Base-by-base conservation (phyloP, 2,329 filamentous ascomycete species). In the Lachnellula hyalina region DNA sequence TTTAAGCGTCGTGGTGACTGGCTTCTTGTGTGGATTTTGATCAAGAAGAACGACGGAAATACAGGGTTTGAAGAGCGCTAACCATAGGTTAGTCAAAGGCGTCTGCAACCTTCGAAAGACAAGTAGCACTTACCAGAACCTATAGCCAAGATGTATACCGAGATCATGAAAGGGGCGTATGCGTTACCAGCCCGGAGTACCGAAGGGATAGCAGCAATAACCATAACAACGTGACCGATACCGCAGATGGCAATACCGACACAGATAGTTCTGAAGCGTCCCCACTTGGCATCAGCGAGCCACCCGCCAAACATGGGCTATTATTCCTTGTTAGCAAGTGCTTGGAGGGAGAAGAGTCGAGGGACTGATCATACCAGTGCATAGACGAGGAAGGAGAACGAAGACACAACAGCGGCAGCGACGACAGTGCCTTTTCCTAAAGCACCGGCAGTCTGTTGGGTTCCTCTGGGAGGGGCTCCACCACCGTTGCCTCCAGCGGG, bases 61-160 rank as follows among this genome's bases (percentile, higher is more conserved):
- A 61, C 87, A 88, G 19, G 83, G 79, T 72, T 89, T 89, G 77
- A 89, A 88, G 60, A 86, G 83, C 54, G 85, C 85, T 66, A 38
- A 25, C 72, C 35, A 81, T 84, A 87, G 80, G 3, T 83, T 68
- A 79, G 77, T 58, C 78, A 68, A n/a, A 65, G 70, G 73, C 50
- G 48, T 87, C 2, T 87, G 78, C 1, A 80, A 46, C 1, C 83
- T 84, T 49, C 78, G 79, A 46, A 77, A 51, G 28, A 21, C 25
- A 25, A 35, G 34, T n/a, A 12, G 17, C n/a, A 86, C 59, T 55
- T 60, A 67, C 65, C 65, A 55, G 63, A 62, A 42, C 64, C 65
- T 34, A 67, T 47, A 21, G 65, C 51, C 17, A 67, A 47, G 49
- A 65, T 56, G 45, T 65, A 67, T 40, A 67, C 58, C 36, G 58